Evolutionary conservation across 306 rosid species (phyloP).

Genomic region (Geum urbanum): DNA sequence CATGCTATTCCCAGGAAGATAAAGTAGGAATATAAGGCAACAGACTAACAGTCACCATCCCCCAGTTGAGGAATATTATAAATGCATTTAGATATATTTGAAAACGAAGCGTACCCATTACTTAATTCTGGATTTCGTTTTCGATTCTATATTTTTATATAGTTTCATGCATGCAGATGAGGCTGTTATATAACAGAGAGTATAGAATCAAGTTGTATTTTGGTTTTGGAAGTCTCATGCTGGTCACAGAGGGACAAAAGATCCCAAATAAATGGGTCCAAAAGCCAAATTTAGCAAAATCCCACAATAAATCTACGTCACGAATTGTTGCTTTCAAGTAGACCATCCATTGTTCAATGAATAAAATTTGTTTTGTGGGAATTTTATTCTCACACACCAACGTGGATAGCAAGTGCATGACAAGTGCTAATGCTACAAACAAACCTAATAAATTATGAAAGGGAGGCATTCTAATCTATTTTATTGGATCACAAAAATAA

Average conservation of each 20-base stretch:
- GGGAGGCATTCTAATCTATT: not conserved
- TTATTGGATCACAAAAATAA: not conserved
- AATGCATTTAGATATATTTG: not conserved
- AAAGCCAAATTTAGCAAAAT: conserved; percentile 4
- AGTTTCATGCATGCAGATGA: not conserved
- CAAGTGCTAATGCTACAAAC: not conserved
- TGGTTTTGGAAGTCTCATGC: not conserved
- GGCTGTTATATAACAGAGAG: not conserved
- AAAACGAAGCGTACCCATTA: not conserved
- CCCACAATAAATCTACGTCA: conserved; percentile 12
- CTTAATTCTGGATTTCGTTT: not conserved
- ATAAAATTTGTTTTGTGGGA: not conserved
- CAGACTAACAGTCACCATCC: conserved; percentile 6
- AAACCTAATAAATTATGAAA: not conserved
- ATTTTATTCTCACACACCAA: not conserved
- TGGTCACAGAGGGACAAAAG: conserved; percentile 15
- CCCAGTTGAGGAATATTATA: not conserved
- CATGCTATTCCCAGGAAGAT: not conserved
- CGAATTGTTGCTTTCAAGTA: conserved; percentile 15
- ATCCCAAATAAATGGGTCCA: conserved; percentile 23
- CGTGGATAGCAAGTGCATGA: conserved; percentile 6
- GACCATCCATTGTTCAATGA: not conserved
- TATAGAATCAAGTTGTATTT: not conserved
- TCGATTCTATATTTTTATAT: not conserved
- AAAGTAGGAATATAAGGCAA: not conserved